Evolutionary conservation across 306 rosid genomes (phyloP).

Genomic region (Urtica urens): DNA sequence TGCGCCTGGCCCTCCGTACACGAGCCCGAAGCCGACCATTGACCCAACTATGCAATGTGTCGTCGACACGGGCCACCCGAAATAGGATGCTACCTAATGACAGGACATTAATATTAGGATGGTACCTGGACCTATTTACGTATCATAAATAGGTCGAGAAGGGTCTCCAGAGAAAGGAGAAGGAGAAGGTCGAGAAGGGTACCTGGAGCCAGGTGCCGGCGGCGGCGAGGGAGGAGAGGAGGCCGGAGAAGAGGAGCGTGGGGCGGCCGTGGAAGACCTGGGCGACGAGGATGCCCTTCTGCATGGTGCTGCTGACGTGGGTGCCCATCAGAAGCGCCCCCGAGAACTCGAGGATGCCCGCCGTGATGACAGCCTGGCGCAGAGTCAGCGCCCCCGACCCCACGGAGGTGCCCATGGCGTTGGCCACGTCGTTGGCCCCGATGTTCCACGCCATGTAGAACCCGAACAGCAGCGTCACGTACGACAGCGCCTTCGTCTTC

Average conservation of each 20-base stretch:
- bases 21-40: constrained; percentile 93
- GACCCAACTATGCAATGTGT: constrained; percentile 99
- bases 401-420: constrained; percentile 98
- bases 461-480: constrained; percentile 61
- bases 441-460: constrained; percentile 99
- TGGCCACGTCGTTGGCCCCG: constrained; percentile 96
- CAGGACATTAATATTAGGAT: too few species aligned
- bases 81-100: constrained; percentile 71
- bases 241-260: constrained; percentile 58
- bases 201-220: constrained; percentile 99
- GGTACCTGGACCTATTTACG: too few species aligned
- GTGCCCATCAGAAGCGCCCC: constrained; percentile 87
- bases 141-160: neutral
- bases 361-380: constrained; percentile 72
- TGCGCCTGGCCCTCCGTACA: constrained; percentile 78
- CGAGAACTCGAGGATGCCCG: constrained; percentile 79
- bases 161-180: neutral
- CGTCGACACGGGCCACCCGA: constrained; percentile 94
- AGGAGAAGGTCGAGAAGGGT: neutral
- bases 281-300: constrained; percentile 79
- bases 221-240: constrained; percentile 94
- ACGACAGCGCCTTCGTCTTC: constrained; percentile 56
- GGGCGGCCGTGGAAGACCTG: constrained; percentile 70
- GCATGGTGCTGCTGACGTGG: constrained; percentile 91
- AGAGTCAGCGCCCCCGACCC: constrained; percentile 88